phyloP scores from a whole-genome alignment of 1,139 yeast genomes.

The Candida sp. region DNA sequence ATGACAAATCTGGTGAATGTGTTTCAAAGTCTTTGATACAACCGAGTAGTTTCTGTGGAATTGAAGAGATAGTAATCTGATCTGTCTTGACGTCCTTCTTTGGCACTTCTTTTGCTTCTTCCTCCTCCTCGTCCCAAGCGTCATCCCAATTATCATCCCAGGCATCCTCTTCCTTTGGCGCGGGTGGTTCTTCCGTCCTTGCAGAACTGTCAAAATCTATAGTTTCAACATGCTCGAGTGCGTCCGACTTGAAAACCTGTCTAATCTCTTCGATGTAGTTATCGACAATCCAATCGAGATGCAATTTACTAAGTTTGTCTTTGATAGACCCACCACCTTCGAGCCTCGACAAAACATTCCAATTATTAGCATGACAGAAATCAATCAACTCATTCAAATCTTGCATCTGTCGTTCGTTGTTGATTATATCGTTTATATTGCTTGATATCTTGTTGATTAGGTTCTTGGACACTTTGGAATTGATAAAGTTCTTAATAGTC shows the following conservation, averaged over 20 bases:
- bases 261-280: constrained; percentile 28
- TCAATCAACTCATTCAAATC: constrained; percentile 28
- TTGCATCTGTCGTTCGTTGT: constrained; percentile 20
- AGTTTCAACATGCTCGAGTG: constrained; percentile 13
- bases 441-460: constrained; percentile 34
- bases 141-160: constrained; percentile 30
- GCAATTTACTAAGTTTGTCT: constrained; percentile 29
- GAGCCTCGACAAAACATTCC: constrained; percentile 33
- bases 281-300: constrained; percentile 35
- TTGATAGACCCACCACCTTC: constrained; percentile 13
- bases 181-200: constrained; percentile 1
- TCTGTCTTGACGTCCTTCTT: neutral
- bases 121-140: constrained; percentile 21
- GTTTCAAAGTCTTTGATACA: constrained; percentile 25
- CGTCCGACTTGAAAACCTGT: constrained; percentile 17
- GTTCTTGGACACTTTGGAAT: constrained; percentile 33
- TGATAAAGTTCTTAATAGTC: constrained; percentile 28
- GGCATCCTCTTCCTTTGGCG: constrained; percentile 13
- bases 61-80: constrained; percentile 17
- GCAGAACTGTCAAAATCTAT: constrained; percentile 15
- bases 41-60: constrained; percentile 24
- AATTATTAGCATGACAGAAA: constrained; percentile 24
- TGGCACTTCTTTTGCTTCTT: constrained; percentile 1
- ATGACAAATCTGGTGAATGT: constrained; percentile 13
- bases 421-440: constrained; percentile 28